Conservation (phyloP, 2,329 filamentous ascomycete genomes). For the Pseudogymnoascus sp. region DNA sequence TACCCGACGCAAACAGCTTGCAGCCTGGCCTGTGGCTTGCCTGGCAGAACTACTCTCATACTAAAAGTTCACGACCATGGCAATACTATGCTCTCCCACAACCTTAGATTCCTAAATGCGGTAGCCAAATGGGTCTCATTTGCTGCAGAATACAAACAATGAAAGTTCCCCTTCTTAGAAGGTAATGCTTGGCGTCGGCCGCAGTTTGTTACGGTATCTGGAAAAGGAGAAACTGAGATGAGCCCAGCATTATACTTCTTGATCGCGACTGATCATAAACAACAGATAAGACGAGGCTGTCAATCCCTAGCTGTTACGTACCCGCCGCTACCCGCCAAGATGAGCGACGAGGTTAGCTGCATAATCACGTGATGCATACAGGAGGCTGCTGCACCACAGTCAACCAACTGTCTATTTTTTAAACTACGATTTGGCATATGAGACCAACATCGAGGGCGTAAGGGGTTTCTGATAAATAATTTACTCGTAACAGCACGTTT, state of each 20-base stretch:
- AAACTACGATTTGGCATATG: neutral
- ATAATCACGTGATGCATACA: neutral
- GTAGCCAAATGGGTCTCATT: constrained; percentile 1
- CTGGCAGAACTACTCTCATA: constrained; percentile 75
- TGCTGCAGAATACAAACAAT: neutral
- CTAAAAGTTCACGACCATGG: constrained; percentile 26
- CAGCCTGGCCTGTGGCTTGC: constrained; percentile 68
- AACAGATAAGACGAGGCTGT: constrained; percentile 6
- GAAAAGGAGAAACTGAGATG: neutral
- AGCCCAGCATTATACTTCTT: neutral
- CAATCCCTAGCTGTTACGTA: constrained; percentile 1
- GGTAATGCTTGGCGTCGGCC: neutral
- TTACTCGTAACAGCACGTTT: neutral
- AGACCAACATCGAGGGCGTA: neutral
- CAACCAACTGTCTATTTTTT: neutral
- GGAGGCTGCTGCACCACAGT: neutral
- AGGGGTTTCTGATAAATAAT: neutral
- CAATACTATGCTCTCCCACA: neutral
- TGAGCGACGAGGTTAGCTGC: neutral
- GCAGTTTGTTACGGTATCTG: neutral
- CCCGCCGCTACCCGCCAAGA: constrained; percentile 2
- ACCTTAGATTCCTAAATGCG: neutral
- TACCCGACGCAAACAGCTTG: constrained; percentile 68
- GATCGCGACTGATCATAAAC: constrained; percentile 4
- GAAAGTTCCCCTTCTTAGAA: neutral